phyloP scores from a whole-genome alignment of 1,139 yeast species.

The Ogataea hybrid region DNA sequence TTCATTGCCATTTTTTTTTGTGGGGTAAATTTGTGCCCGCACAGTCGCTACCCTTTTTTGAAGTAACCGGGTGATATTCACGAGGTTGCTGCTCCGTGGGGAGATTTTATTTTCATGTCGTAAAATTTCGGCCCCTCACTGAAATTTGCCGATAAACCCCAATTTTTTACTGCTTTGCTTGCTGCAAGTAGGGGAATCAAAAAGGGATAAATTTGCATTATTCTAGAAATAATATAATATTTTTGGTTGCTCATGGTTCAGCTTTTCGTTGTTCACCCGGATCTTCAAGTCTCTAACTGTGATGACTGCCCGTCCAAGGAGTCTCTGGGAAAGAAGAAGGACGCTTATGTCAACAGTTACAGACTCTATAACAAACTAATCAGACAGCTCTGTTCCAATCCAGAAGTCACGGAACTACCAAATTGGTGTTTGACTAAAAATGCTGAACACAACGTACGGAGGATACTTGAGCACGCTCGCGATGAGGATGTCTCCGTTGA shows the following conservation, averaged over 20 bases:
- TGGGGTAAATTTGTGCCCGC: neutral
- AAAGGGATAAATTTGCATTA: neutral
- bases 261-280: slow-evolving; percentile 33
- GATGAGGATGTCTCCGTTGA: neutral
- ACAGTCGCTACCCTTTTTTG: neutral
- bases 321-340: slow-evolving; percentile 19
- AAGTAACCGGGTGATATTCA: neutral
- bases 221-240: neutral
- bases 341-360: slow-evolving; percentile 17
- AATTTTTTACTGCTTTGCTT: neutral
- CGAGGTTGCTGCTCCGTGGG: neutral
- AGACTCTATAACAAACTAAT: slow-evolving; percentile 15
- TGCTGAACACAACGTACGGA: slow-evolving; percentile 14
- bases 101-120: too few species aligned
- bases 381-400: slow-evolving; percentile 5
- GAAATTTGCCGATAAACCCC: neutral
- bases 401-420: slow-evolving; percentile 18
- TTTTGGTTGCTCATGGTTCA: slow-evolving; percentile 24
- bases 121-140: neutral
- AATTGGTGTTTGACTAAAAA: slow-evolving; percentile 20
- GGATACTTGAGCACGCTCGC: slow-evolving; percentile 1
- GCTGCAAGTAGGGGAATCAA: neutral
- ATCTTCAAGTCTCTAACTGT: slow-evolving; percentile 30
- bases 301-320: slow-evolving; percentile 23
- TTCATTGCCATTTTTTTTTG: too few species aligned